phyloP scores from a whole-genome alignment of 768 basidiomycete genomes.

The Clavaria fumosa region DNA sequence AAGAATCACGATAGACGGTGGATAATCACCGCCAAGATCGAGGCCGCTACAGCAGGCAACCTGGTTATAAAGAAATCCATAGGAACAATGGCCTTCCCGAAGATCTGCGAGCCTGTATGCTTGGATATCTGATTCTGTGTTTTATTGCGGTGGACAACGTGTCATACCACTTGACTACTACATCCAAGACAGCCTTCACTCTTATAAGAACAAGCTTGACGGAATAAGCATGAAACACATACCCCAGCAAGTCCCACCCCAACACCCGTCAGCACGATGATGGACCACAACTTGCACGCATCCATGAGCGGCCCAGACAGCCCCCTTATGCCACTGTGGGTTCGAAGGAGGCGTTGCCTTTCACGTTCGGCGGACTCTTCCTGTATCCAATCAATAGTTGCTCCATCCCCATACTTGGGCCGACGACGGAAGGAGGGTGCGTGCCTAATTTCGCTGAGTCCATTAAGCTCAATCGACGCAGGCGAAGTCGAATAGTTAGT shows the following conservation, averaged over 20 bases:
- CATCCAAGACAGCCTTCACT: too few species aligned
- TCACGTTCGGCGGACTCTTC: constrained; percentile 51
- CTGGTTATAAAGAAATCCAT: constrained; percentile 59
- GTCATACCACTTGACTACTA: constrained; percentile 55
- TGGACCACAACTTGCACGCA: constrained; percentile 46
- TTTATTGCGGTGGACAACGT: too few species aligned
- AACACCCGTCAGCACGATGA: constrained; percentile 49
- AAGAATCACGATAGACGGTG: too few species aligned
- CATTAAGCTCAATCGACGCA: too few species aligned
- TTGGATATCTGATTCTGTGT: too few species aligned
- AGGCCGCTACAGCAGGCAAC: too few species aligned
- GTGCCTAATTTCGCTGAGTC: too few species aligned
- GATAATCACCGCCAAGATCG: too few species aligned
- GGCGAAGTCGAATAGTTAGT: too few species aligned
- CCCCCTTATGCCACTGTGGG: constrained; percentile 41
- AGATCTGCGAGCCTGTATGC: constrained; percentile 53
- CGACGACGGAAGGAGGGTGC: too few species aligned
- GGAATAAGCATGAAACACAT: too few species aligned
- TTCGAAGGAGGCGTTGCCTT: constrained; percentile 31
- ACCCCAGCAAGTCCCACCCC: constrained; percentile 56
- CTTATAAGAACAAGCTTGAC: too few species aligned
- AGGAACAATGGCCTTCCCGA: constrained; percentile 50
- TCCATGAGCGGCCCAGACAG: constrained; percentile 39
- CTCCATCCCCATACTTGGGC: constrained; percentile 41
- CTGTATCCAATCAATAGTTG: constrained; percentile 53